These are phyloP conservation scores for Aspergillus intermedius DNA, from an alignment of 2,329 filamentous ascomycete species.

Conservation along the genomic window DNA sequence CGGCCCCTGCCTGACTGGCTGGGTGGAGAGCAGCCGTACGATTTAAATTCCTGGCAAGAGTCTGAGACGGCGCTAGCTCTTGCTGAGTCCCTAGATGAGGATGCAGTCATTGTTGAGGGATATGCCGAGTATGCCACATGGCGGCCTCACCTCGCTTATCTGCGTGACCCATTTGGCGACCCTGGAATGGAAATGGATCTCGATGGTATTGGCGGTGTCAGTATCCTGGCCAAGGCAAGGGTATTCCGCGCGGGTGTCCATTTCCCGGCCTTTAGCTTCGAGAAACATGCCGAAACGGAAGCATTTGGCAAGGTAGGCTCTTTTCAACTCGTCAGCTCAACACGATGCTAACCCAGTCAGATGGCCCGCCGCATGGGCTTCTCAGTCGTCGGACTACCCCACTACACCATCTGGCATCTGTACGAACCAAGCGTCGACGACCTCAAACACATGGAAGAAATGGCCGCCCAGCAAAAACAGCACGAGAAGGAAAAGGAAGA, in stretches of 20 bases:
- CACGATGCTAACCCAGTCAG: slow-evolving; percentile 42
- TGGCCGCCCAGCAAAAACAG: slow-evolving; percentile 78
- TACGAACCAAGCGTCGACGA: slow-evolving; percentile 99
- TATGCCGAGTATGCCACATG: slow-evolving; percentile 99
- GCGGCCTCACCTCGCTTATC: slow-evolving; percentile 92
- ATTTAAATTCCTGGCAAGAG: slow-evolving; percentile 98
- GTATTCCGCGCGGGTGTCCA: slow-evolving; percentile 94
- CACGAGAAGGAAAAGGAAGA: slow-evolving; percentile 75
- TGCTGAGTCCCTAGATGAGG: slow-evolving; percentile 91
- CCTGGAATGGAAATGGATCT: slow-evolving; percentile 99
- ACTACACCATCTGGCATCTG: slow-evolving; percentile 99
- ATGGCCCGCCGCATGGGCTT: slow-evolving; percentile 97
- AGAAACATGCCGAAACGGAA: slow-evolving; percentile 97
- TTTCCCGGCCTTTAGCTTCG: slow-evolving; percentile 96
- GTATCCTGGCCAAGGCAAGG: slow-evolving; percentile 89
- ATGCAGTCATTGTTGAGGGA: slow-evolving; percentile 96
- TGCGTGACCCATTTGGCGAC: slow-evolving; percentile 93
- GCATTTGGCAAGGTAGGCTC: slow-evolving; percentile 85
- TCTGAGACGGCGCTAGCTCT: slow-evolving; percentile 92
- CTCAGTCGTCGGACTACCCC: slow-evolving; percentile 88
- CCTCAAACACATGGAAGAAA: slow-evolving; percentile 96
- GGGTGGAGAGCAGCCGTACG: slow-evolving; percentile 95
- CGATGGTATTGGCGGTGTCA: slow-evolving; percentile 94
- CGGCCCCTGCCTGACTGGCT: slow-evolving; percentile 98
- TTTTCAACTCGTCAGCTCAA: not conserved